phyloP scores from a whole-genome alignment of 2,329 filamentous ascomycete genomes.

The Cordyceps militaris region DNA sequence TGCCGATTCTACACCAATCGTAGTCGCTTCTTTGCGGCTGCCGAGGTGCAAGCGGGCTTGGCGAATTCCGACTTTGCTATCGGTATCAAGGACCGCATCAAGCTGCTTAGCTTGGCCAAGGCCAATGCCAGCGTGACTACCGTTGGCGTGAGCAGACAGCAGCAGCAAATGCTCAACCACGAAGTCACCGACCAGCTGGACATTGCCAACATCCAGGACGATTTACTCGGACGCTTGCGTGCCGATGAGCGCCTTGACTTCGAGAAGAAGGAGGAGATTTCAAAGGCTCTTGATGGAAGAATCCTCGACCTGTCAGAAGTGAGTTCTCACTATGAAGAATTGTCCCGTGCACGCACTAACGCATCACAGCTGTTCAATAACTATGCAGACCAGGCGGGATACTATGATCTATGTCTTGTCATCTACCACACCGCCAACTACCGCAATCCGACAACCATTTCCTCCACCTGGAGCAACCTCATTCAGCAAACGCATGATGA shows the following conservation, averaged over 20 bases:
- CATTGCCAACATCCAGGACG: constrained; percentile 90
- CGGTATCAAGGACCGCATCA: constrained; percentile 76
- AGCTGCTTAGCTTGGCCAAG: constrained; percentile 82
- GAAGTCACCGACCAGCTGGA: constrained; percentile 82
- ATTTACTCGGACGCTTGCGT: constrained; percentile 71
- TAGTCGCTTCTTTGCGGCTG: constrained; percentile 77
- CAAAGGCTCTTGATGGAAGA: constrained; percentile 65
- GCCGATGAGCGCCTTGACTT: constrained; percentile 62
- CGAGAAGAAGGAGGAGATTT: constrained; percentile 57
- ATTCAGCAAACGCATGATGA: constrained; percentile 64
- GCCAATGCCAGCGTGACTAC: constrained; percentile 84
- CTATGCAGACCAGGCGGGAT: constrained; percentile 84
- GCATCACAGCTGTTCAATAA: constrained; percentile 71
- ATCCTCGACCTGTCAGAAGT: constrained; percentile 72
- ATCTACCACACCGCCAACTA: constrained; percentile 92
- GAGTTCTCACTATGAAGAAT: constrained; percentile 30
- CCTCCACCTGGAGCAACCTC: constrained; percentile 75
- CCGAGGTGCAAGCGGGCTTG: constrained; percentile 75
- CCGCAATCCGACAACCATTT: constrained; percentile 78
- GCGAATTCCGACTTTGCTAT: constrained; percentile 77
- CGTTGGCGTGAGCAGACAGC: constrained; percentile 67
- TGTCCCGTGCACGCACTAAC: constrained; percentile 14
- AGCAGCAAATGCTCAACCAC: constrained; percentile 78
- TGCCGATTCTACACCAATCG: constrained; percentile 90
- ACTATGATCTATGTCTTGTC: constrained; percentile 87